Base-by-base conservation (phyloP, 2,329 filamentous ascomycete genomes). In the Ophiobolus disseminans region DNA sequence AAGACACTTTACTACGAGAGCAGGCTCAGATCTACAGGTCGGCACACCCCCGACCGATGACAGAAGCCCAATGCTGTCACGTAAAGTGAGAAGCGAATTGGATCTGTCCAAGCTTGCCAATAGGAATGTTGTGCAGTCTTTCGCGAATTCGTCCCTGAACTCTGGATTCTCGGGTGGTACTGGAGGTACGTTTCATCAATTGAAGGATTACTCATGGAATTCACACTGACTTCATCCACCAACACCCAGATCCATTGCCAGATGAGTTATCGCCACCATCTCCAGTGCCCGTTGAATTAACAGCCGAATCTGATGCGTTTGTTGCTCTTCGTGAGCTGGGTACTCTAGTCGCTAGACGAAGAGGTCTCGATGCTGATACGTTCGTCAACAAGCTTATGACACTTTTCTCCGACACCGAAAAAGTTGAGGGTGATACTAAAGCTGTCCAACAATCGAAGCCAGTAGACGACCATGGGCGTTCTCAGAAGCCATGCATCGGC, bases 301-400 rank as follows among this genome's bases (percentile, higher is more conserved):
- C 40, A 2, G 25, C 61, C n/a, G 66, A 73, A 19, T 51, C 52
- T 20, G 70, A 73, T 17, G 64, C 62, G 4, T 57, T 72, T 17
- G 22, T 60, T 7, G 71, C 70, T 11, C 64, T 76, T 11, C 62
- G 66, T 36, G 63, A 70, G 34, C 42, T 45, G 25, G 42, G 42
- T n/a, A 20, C 7, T 11, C 34, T 45, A 16, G 23, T 45, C 17
- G 42, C 42, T 6, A 32, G 34, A 31, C 23, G 34, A 45, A 13
- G 42, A 37, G 72, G 71, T n/a, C 45, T 76, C 21, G 59, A 72
- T 25, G 45, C 58, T 1, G 51, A 66, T 6, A 48, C 38, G 2
- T 70, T 76, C 28, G 53, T 73, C 31, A 57, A 63, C 10, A 63
- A 66, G 16, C 58, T 78, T 13, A 58, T 74, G 55, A 53, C 59